Base-by-base conservation (phyloP, 768 basidiomycete species). In the Phallus indusiatus region DNA sequence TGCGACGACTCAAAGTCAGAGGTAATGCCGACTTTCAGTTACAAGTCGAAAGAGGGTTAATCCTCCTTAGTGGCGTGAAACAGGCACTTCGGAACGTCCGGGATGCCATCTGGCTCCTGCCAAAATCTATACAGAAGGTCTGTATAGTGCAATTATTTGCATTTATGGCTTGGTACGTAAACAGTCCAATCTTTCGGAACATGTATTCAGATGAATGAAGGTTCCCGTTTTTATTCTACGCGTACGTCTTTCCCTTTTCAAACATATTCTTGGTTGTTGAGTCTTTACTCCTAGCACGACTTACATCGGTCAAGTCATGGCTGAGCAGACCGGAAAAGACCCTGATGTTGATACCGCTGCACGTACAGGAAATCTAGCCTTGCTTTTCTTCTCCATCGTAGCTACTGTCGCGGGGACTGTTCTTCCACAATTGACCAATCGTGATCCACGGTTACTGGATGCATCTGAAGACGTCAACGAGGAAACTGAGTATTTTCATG, bases 221-320 rank as follows among this genome's bases (percentile, higher is more conserved):
- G 91, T 97, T 97, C 67, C 94, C 94, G 1, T 97, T 94, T 76
- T 76, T 96, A 46, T 96, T 97, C 72, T 94, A 92, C 65, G 81
- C 90, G 88, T 88, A 70, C 59, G 83, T 71, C 28, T 35, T 47
- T 34, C 54, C 22, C 20, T 14, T 22, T 47, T 55, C 35, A 47
- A 21, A 12, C n/a, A 18, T 12, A 20, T 50, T 34, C 54, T 21
- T 34, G 14, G 35, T 54, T 51, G 49, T 61, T 50, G 7, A 28
- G 28, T 28, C 7, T 28, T 7, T 7, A 28, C 2, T 28, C 49
- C 20, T 60, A 91, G 90, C 16, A 97, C 94, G 9, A 94, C 94
- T 1, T 97, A 94, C 68, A 80, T 97, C 56, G 92, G 92, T 5
- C 93, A 96, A 73, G 77, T 96, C 18, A 94, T 97, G 92, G 92